Conservation (phyloP, 306 rosid species). For the Erythrophleum fordii region DNA sequence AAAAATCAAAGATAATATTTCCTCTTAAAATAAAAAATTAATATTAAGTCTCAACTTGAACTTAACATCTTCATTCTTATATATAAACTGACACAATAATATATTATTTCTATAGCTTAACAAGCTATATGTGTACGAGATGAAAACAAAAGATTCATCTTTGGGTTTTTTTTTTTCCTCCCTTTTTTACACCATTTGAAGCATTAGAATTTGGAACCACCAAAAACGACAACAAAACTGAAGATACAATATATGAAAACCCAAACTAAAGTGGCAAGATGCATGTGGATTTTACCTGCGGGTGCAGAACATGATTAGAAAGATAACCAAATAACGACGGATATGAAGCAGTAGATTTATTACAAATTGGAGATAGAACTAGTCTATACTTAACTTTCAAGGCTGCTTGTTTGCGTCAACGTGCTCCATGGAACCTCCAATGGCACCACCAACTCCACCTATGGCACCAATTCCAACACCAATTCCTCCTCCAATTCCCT, state of each 20-base stretch:
- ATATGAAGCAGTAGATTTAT: background rate
- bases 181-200: background rate
- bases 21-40: background rate
- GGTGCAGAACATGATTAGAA: background rate
- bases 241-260: background rate
- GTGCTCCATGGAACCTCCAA: conserved; percentile 7
- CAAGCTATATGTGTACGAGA: background rate
- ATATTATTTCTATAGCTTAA: background rate
- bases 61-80: background rate
- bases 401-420: conserved; percentile 45
- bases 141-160: background rate
- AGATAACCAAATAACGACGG: background rate
- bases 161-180: background rate
- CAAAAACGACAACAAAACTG: background rate
- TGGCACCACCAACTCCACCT: conserved; percentile 38
- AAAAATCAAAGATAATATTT: background rate
- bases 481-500: conserved; percentile 6
- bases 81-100: background rate
- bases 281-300: background rate
- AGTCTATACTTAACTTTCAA: conserved; percentile 18
- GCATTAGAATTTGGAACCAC: background rate
- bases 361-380: background rate
- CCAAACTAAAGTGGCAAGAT: background rate
- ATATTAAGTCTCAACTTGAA: background rate
- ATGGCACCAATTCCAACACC: background rate